These are phyloP conservation scores for Colletotrichum paranaense DNA, from an alignment of 2,329 filamentous ascomycete genomes.

Conservation along the genomic window DNA sequence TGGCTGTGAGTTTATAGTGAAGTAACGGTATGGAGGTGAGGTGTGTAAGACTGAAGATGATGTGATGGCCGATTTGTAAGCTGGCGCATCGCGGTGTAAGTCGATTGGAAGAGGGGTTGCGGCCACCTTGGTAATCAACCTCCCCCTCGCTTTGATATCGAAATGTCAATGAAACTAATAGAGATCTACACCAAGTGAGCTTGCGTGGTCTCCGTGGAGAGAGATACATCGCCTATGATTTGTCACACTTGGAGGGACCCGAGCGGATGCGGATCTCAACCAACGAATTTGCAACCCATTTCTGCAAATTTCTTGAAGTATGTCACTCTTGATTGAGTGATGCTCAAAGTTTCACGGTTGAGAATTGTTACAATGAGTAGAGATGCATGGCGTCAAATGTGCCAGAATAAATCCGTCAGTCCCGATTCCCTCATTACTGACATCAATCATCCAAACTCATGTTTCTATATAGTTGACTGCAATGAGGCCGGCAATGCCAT, in stretches of 20 bases:
- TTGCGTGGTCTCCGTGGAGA: neutral
- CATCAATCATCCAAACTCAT: no score
- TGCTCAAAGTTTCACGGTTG: no score
- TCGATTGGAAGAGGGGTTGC: neutral
- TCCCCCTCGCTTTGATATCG: neutral
- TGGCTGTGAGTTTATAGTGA: neutral
- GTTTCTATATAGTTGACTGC: no score
- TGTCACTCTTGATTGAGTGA: no score
- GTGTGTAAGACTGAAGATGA: neutral
- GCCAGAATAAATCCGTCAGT: no score
- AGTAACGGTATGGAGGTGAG: neutral
- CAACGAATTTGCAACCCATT: no score
- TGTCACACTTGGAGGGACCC: neutral
- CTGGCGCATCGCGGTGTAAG: neutral
- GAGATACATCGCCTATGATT: neutral
- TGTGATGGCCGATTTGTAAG: constrained; percentile 16
- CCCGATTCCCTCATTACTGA: no score
- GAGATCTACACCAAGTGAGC: neutral
- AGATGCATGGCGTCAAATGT: no score
- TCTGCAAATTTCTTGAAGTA: no score
- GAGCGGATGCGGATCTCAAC: no score
- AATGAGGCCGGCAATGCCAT: no score
- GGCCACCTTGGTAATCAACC: constrained; percentile 7
- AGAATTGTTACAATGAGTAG: no score
- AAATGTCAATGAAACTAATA: neutral